A percentile compares a stretch with the other conserved stretches of the same genome.
phyloP scores from a whole-genome alignment of 139 green algal genomes.

The Monoraphidium neglectum region DNA sequence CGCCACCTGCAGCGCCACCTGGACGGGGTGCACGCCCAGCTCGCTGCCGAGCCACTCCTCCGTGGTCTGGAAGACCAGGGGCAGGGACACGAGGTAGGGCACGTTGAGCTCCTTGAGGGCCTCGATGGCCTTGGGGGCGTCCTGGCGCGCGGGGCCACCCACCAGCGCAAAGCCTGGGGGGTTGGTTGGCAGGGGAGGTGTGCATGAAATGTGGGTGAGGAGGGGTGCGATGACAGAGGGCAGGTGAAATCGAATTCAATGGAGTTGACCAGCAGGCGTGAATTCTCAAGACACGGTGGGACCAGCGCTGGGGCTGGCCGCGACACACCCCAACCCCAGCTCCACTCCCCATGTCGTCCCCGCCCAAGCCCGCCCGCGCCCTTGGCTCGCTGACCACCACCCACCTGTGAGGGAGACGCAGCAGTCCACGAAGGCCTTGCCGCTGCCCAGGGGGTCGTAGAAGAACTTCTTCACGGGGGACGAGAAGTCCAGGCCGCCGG shows the following conservation, averaged over 20 bases:
- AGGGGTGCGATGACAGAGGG: no score
- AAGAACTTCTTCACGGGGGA: constrained; percentile 98
- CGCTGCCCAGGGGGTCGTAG: constrained; percentile 91
- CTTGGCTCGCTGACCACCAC: no score
- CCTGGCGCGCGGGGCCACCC: constrained; percentile 61
- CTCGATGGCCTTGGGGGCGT: constrained; percentile 97
- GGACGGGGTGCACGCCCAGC: constrained; percentile 97
- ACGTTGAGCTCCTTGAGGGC: constrained; percentile 96
- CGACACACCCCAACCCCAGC: no score
- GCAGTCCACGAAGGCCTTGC: constrained; percentile 83
- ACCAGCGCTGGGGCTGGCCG: no score
- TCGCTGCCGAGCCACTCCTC: constrained; percentile 98
- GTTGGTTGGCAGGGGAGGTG: no score
- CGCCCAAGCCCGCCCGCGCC: no score
- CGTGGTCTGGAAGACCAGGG: constrained; percentile 99
- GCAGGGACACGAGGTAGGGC: constrained; percentile 96
- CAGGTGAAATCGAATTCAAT: no score
- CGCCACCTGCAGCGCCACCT: constrained; percentile 97
- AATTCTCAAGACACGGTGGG: no score
- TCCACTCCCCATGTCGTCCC: no score
- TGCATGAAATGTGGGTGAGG: no score
- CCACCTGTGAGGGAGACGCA: constrained; percentile 96
- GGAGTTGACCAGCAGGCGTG: no score
- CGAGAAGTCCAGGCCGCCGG: constrained; percentile 96
- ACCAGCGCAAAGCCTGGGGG: no score